These are phyloP conservation scores for Debaryomyces coudertii DNA, from an alignment of 1,139 yeast species.

Conservation along the genomic window DNA sequence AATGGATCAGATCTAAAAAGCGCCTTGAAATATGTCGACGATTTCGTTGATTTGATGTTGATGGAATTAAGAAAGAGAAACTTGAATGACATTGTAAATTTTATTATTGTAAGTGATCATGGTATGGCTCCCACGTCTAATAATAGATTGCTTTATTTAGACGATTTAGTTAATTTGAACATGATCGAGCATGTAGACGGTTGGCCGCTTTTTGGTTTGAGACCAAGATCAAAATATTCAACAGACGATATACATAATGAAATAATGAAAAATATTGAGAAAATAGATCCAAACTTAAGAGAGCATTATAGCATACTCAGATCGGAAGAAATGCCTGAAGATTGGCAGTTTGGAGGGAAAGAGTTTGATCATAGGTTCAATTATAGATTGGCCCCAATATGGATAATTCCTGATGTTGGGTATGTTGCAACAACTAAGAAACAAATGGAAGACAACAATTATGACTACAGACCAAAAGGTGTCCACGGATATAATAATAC, in stretches of 20 bases:
- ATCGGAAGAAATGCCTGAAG: conserved; percentile 62
- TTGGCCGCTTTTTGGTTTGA: conserved; percentile 85
- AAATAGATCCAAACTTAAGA: conserved; percentile 24
- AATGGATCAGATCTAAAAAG: conserved; percentile 57
- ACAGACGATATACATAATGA: conserved; percentile 25
- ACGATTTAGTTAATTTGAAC: conserved; percentile 61
- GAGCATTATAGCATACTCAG: conserved; percentile 52
- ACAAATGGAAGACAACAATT: conserved; percentile 52
- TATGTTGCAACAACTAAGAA: conserved; percentile 71
- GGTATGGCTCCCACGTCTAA: conserved; percentile 91
- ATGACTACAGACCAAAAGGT: conserved; percentile 66
- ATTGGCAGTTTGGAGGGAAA: conserved; percentile 68
- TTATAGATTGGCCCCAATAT: conserved; percentile 76
- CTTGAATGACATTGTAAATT: conserved; percentile 65
- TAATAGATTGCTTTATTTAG: conserved; percentile 64
- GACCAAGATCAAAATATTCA: conserved; percentile 50
- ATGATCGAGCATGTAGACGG: conserved; percentile 71
- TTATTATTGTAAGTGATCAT: conserved; percentile 83
- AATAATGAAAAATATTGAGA: conserved; percentile 25
- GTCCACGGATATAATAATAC: conserved; percentile 84
- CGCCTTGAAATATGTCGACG: conserved; percentile 67
- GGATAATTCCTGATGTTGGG: conserved; percentile 84
- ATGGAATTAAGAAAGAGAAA: conserved; percentile 56
- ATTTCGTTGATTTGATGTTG: conserved; percentile 54
- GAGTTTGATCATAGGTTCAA: conserved; percentile 44